Percentiles rank a stretch among this genome's conserved stretches.
phyloP scores from a whole-genome alignment of 2,329 filamentous ascomycete species.

The Fusarium devonianum region DNA sequence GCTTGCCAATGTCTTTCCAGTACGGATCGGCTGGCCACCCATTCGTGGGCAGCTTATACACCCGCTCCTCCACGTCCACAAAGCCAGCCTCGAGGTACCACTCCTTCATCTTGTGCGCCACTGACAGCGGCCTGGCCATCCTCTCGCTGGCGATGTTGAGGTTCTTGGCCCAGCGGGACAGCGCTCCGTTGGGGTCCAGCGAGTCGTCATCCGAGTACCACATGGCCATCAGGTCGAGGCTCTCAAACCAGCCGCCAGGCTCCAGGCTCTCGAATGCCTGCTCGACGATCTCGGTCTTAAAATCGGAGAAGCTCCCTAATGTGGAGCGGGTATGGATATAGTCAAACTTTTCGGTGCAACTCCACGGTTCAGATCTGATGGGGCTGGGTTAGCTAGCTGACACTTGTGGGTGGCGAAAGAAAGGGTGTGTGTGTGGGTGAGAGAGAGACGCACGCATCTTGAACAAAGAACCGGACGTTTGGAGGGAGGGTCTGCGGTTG shows the following conservation, averaged over 20 bases:
- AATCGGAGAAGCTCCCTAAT: neutral
- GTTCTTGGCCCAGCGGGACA: constrained; percentile 1
- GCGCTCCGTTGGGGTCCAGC: neutral
- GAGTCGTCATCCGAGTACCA: constrained; percentile 1
- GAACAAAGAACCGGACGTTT: neutral
- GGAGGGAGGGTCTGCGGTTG: neutral
- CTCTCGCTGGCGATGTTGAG: neutral
- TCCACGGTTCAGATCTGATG: neutral
- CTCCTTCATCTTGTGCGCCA: constrained; percentile 1
- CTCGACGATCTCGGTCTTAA: neutral
- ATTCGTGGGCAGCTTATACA: constrained; percentile 2
- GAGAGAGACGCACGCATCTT: constrained; percentile 6
- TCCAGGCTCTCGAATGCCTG: constrained; percentile 3
- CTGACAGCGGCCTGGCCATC: neutral
- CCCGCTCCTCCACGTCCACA: constrained; percentile 1
- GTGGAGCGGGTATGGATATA: constrained; percentile 3
- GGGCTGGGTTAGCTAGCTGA: neutral
- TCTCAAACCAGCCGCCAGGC: constrained; percentile 4
- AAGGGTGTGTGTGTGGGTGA: neutral
- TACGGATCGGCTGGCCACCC: constrained; percentile 1
- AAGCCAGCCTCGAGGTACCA: constrained; percentile 1
- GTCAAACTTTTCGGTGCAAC: constrained; percentile 3
- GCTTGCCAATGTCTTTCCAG: neutral
- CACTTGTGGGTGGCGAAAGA: too few species aligned
- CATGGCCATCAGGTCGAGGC: neutral